These are phyloP conservation scores for Apiospora phragmitis DNA, from an alignment of 2,329 filamentous ascomycete species.

Conservation along the genomic window DNA sequence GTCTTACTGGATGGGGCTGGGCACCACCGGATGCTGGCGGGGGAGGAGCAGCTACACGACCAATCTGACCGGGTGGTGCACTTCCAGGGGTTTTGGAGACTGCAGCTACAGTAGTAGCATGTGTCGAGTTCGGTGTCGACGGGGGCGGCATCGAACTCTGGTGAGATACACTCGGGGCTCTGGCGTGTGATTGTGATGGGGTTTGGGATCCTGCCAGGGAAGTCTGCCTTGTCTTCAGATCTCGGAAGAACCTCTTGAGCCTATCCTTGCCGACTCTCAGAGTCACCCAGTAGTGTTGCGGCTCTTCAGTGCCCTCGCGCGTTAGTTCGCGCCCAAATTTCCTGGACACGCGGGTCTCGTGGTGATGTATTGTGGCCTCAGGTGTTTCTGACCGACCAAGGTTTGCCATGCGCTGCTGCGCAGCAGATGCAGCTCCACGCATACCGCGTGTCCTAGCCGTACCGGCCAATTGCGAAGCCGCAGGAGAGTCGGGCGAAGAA, in stretches of 20 bases:
- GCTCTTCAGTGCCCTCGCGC: conserved; percentile 80
- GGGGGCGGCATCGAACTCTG: conserved; percentile 37
- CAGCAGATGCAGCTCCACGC: conserved; percentile 83
- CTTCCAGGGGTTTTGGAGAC: conserved; percentile 19
- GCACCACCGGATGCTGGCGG: conserved; percentile 55
- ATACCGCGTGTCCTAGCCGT: conserved; percentile 86
- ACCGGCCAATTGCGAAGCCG: conserved; percentile 69
- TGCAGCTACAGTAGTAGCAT: conserved; percentile 18
- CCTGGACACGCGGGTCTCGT: conserved; percentile 71
- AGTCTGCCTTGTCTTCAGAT: conserved; percentile 44
- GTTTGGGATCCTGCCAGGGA: conserved; percentile 44
- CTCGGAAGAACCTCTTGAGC: conserved; percentile 65
- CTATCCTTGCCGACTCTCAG: conserved; percentile 73
- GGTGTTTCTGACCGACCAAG: conserved; percentile 85
- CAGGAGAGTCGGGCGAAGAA: conserved; percentile 82
- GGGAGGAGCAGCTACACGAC: conserved; percentile 68
- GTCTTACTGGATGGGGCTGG: conserved; percentile 60
- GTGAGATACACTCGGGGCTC: conserved; percentile 44
- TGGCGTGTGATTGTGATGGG: conserved; percentile 46
- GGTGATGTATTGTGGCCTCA: conserved; percentile 68
- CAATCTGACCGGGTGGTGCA: conserved; percentile 56
- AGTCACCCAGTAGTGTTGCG: conserved; percentile 69
- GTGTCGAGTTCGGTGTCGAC: conserved; percentile 32
- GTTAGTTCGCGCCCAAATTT: conserved; percentile 59
- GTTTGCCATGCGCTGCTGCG: conserved; percentile 84